These are phyloP conservation scores for Passalora sequoiae DNA, from an alignment of 2,329 filamentous ascomycete species.

Conservation along the genomic window DNA sequence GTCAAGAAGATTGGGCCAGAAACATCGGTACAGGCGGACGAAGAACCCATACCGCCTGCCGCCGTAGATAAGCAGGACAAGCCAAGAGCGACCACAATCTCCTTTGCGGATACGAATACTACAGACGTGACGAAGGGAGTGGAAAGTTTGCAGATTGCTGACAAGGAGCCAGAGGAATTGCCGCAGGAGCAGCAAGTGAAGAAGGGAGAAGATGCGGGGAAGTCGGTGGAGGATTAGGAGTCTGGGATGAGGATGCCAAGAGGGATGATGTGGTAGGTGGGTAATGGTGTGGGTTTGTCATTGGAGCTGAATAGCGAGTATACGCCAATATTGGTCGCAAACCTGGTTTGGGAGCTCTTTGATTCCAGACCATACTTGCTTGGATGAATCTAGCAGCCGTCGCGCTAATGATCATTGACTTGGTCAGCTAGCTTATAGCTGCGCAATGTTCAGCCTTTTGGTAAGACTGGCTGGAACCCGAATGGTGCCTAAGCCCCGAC, in stretches of 20 bases:
- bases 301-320: too few relatives aligned
- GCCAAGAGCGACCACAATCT: neutral
- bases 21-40: conserved; percentile 7
- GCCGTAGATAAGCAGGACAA: conserved; percentile 9
- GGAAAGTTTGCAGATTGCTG: conserved; percentile 15
- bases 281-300: too few relatives aligned
- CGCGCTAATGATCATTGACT: too few relatives aligned
- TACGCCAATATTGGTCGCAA: too few relatives aligned
- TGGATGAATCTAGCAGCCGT: too few relatives aligned
- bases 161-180: conserved; percentile 19
- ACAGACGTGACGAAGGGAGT: conserved; percentile 12
- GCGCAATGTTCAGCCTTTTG: too few relatives aligned
- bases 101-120: neutral
- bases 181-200: conserved; percentile 27
- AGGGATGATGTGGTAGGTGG: neutral
- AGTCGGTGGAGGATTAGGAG: conserved; percentile 36
- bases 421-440: too few relatives aligned
- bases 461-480: too few relatives aligned
- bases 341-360: too few relatives aligned
- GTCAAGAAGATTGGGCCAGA: conserved; percentile 16
- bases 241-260: neutral
- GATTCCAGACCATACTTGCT: too few relatives aligned
- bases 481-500: too few relatives aligned
- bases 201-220: conserved; percentile 30
- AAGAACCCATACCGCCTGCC: conserved; percentile 24